Evolutionary conservation across 2,329 filamentous ascomycete species (phyloP).

Genomic region (Botryotinia narcissicola): DNA sequence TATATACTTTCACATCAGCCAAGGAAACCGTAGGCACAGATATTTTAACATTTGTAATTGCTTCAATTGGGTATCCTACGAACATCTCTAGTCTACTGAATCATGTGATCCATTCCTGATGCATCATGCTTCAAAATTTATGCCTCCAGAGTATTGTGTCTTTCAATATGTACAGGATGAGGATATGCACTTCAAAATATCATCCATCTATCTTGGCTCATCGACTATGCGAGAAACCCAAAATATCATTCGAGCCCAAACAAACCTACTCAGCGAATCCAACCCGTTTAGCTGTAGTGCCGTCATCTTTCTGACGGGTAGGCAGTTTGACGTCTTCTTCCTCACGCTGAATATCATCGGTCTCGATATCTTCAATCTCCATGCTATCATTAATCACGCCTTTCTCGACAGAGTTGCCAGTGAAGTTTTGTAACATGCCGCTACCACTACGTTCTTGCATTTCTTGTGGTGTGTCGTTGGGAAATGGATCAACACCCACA

Average conservation of each 20-base stretch:
- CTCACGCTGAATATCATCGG: slow-evolving; percentile 28
- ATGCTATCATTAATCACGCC: slow-evolving; percentile 37
- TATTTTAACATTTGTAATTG: not conserved
- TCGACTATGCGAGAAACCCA: not conserved
- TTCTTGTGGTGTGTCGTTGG: slow-evolving; percentile 26
- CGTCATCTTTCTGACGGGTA: slow-evolving; percentile 14
- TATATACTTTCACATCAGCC: not conserved
- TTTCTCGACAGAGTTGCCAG: slow-evolving; percentile 16
- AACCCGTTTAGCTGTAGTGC: slow-evolving; percentile 31
- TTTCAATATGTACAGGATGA: slow-evolving; percentile 5
- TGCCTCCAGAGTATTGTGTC: slow-evolving; percentile 12
- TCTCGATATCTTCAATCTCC: slow-evolving; percentile 35
- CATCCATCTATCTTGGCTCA: not conserved
- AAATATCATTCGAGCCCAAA: not conserved
- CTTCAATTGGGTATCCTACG: not conserved
- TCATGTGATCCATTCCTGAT: not conserved
- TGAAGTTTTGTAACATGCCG: slow-evolving; percentile 26
- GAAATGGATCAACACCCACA: slow-evolving; percentile 32
- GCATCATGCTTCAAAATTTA: not conserved
- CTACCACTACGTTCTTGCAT: slow-evolving; percentile 36
- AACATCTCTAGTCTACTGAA: not conserved
- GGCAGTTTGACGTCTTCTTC: slow-evolving; percentile 17
- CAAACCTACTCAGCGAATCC: slow-evolving; percentile 27
- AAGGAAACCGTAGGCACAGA: too few relatives aligned
- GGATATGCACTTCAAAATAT: not conserved